A percentile compares a stretch with the other conserved stretches of the same genome.
These are phyloP conservation scores for Solanum piurae DNA, from an alignment of 257 asterid genomes.

Conservation along the genomic window DNA sequence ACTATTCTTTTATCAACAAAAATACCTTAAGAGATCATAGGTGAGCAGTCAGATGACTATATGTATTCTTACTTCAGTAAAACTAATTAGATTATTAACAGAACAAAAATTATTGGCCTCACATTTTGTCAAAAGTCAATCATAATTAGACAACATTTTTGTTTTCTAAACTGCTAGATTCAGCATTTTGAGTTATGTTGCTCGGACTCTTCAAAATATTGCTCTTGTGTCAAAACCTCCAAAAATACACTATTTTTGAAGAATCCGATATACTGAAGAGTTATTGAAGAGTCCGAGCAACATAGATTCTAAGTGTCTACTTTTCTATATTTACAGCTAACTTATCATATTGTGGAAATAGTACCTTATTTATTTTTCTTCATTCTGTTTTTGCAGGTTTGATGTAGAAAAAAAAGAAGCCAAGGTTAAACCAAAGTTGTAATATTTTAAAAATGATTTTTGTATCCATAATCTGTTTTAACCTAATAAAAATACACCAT, in stretches of 20 bases:
- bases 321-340: neutral
- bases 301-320: neutral
- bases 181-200: neutral
- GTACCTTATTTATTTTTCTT: neutral
- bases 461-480: neutral
- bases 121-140: neutral
- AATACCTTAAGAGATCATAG: neutral
- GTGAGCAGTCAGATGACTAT: neutral
- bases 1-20: slow-evolving; percentile 16
- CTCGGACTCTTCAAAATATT: neutral
- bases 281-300: neutral
- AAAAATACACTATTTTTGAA: neutral
- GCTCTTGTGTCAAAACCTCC: neutral
- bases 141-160: neutral
- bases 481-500: neutral
- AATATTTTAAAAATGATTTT: neutral
- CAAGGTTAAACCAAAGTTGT: neutral
- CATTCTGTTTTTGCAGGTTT: neutral
- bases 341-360: neutral
- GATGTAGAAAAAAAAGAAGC: neutral
- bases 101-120: neutral
- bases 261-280: neutral
- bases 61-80: neutral
- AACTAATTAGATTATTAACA: neutral
- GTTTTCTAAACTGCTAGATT: neutral